Base-by-base conservation (phyloP, 208 protist species). In the Vickermania spadyakhi region DNA sequence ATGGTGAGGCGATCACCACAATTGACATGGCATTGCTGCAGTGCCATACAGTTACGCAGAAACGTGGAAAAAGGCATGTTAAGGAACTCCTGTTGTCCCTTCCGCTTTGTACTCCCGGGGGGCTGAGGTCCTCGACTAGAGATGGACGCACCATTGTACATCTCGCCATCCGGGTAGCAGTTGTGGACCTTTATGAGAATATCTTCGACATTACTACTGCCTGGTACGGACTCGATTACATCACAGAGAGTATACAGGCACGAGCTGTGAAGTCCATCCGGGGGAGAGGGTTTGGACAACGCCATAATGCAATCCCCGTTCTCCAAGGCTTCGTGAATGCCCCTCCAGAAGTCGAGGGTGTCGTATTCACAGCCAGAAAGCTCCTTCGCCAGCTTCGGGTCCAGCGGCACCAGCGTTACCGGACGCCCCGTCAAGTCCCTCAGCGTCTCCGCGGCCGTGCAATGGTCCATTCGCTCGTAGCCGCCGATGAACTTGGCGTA, bases 401-500 rank as follows among this genome's bases (percentile, higher is more conserved):
- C 74, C 27, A 75, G 67, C 1, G 70, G 65, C 22, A 73, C 45
- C 49, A 75, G 66, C 0, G 62, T 54, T 13, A 84, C 77, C 1
- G 77, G 73, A 13, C 66, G 66, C n/a, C 78, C 78, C 2, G 78
- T 85, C 23, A 85, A 31, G 55, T 85, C 78, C 18, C 68, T 66
- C 29, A 81, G 60, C 3, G 72, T 75, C 54, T 85, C 78, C 50
- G 68, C 59, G 1, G 67, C 56, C 14, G 62, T 79, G 31, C 73
- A 79, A 27, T 76, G 62, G 27, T 76, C 65, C 18, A 85, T 61
- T 27, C 53, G 45, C 5, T 58, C 56, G 63, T 79, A 85, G 21
- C 71, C 67, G 49, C 75, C 74, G 27, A 78, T 61, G 61, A 82
- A 79, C 58, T 85, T 85, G 3, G 78, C 78, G 57, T 85, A 85